A percentile compares a stretch with the other conserved stretches of the same genome.
Conservation (phyloP, 2,329 filamentous ascomycete genomes). For the Sclerotinia trifoliorum region DNA sequence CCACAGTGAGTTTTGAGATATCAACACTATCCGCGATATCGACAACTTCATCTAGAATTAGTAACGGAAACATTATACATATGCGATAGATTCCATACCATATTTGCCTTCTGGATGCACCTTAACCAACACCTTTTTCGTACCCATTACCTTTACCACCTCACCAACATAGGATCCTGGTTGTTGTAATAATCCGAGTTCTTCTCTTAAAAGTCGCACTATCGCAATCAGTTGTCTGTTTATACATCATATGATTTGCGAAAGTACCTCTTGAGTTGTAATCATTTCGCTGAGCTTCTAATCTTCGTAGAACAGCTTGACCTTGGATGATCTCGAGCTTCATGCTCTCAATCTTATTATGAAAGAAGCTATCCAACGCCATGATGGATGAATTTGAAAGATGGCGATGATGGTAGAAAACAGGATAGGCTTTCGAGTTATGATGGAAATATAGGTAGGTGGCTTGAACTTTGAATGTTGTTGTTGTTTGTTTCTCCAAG, state of each 20-base stretch:
- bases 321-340: slow-evolving; percentile 99
- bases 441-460: background rate
- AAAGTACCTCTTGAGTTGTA: slow-evolving; percentile 79
- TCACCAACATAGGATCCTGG: slow-evolving; percentile 97
- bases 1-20: slow-evolving; percentile 90
- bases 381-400: slow-evolving; percentile 54
- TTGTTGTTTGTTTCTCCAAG: slow-evolving; percentile 16
- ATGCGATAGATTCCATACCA: slow-evolving; percentile 56
- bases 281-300: slow-evolving; percentile 98
- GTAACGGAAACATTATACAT: background rate
- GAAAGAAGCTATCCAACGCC: slow-evolving; percentile 99
- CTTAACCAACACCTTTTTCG: slow-evolving; percentile 98
- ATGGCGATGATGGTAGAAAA: background rate
- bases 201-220: slow-evolving; percentile 90
- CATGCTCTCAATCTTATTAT: slow-evolving; percentile 99
- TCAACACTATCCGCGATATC: slow-evolving; percentile 94
- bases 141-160: slow-evolving; percentile 99
- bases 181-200: slow-evolving; percentile 92
- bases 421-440: background rate
- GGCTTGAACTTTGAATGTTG: slow-evolving; percentile 5
- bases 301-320: slow-evolving; percentile 87
- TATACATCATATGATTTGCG: background rate
- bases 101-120: slow-evolving; percentile 99
- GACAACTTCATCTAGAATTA: slow-evolving; percentile 62
- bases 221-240: slow-evolving; percentile 29